Percentiles rank a stretch among this genome's conserved stretches.
Evolutionary conservation across 768 basidiomycete genomes (phyloP).

Genomic region (Lentinula sp.): DNA sequence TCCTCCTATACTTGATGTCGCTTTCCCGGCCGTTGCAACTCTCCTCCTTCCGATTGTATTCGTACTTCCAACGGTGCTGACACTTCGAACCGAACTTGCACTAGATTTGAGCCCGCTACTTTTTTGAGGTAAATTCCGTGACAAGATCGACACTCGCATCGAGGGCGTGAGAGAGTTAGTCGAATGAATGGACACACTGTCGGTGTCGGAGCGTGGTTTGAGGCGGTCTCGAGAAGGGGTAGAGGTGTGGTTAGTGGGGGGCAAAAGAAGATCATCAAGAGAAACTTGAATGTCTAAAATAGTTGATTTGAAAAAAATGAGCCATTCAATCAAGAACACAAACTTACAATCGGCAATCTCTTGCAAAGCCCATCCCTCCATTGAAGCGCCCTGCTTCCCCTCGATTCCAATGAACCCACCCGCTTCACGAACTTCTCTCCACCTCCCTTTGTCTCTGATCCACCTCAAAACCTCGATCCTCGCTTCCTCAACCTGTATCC

Average conservation of each 20-base stretch:
- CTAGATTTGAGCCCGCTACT: neutral
- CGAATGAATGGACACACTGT: conserved; percentile 29
- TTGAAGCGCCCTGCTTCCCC: conserved; percentile 28
- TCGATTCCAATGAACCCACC: conserved; percentile 2
- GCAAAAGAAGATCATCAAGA: conserved; percentile 62
- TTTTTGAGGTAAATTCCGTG: conserved; percentile 21
- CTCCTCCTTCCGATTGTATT: conserved; percentile 14
- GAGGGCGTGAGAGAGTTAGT: conserved; percentile 2
- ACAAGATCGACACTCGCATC: conserved; percentile 21
- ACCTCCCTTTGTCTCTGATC: conserved; percentile 58
- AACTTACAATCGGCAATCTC: conserved; percentile 77
- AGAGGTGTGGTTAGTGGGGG: conserved; percentile 17
- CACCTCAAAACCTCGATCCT: conserved; percentile 60
- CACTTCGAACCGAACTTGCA: conserved; percentile 29
- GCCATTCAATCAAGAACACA: neutral
- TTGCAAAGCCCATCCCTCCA: conserved; percentile 86
- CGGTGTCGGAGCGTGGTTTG: conserved; percentile 26
- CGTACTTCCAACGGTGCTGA: conserved; percentile 12
- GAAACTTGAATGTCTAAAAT: conserved; percentile 72
- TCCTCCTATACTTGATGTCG: conserved; percentile 7
- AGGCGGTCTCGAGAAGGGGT: conserved; percentile 16
- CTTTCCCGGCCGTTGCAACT: conserved; percentile 12
- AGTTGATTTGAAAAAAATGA: neutral
- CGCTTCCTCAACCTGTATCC: conserved; percentile 32
- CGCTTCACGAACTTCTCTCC: conserved; percentile 37